These are phyloP conservation scores for Myxozyma vanderwaltii DNA, from an alignment of 805 yeast species.

Conservation along the genomic window DNA sequence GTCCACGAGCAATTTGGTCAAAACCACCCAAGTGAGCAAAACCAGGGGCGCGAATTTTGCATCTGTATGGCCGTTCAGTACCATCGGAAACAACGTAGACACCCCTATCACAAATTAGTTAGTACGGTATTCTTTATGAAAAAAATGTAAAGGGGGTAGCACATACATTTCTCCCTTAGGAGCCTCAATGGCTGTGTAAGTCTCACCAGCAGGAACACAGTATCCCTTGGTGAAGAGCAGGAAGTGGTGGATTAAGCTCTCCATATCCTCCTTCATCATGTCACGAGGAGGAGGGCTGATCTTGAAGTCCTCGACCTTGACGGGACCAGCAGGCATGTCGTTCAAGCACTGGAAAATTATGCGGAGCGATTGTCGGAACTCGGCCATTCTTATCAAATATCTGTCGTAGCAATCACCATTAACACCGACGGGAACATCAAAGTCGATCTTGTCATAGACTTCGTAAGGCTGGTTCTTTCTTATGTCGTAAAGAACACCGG, in stretches of 20 bases:
- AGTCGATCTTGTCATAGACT: slow-evolving; percentile 83
- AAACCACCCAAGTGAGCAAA: slow-evolving; percentile 88
- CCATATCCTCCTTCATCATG: slow-evolving; percentile 89
- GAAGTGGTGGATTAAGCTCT: slow-evolving; percentile 87
- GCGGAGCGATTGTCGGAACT: slow-evolving; percentile 86
- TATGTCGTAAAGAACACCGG: slow-evolving; percentile 84
- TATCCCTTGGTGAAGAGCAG: slow-evolving; percentile 84
- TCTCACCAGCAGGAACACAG: slow-evolving; percentile 87
- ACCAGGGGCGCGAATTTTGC: slow-evolving; percentile 94
- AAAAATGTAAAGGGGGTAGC: not conserved
- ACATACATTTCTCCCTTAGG: slow-evolving; percentile 88
- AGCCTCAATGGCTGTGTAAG: slow-evolving; percentile 88
- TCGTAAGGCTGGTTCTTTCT: slow-evolving; percentile 88
- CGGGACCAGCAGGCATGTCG: slow-evolving; percentile 90
- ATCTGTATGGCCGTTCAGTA: slow-evolving; percentile 84
- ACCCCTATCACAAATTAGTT: slow-evolving; percentile 44
- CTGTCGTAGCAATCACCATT: slow-evolving; percentile 93
- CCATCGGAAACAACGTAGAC: slow-evolving; percentile 89
- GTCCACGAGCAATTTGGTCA: slow-evolving; percentile 83
- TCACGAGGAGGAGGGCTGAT: slow-evolving; percentile 79
- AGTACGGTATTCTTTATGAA: not conserved
- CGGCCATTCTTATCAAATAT: slow-evolving; percentile 85
- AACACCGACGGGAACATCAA: slow-evolving; percentile 81
- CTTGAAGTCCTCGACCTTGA: slow-evolving; percentile 87
- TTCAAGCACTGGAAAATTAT: slow-evolving; percentile 87